Evolutionary conservation across 371 early-diverging fungal genomes (phyloP), one percentile per base, ranked within the genome.

Genomic region (Mucor irregularis): DNA sequence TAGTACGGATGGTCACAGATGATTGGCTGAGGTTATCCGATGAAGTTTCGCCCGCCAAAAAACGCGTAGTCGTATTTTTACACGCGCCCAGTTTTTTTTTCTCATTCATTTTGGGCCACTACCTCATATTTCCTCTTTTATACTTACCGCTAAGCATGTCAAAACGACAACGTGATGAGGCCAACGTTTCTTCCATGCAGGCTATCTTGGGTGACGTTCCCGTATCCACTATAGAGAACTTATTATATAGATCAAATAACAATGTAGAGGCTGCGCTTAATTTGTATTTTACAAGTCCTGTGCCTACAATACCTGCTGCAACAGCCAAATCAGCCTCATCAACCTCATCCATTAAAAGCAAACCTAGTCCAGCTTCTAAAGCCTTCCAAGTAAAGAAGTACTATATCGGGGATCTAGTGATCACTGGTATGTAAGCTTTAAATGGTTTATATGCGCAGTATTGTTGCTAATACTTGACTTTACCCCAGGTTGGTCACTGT

Each of bases 401-500:
- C 44, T 71, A 69, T 60, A 62, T 75, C 61, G 76, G 76, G 19
- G 76, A 75, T 30, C 17, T 69, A 4, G 66, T 71, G 0, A 42
- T 65, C 0, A 57, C 66, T 29, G 76, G 76, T 69, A 22, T 16
- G 21, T 38, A 4, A 2, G 4, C 13, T 9, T 24, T 42, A 16
- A n/a, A 29, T 1, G n/a, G 16, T n/a, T n/a, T 42, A 4, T 22
- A 25, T 4, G 25, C 3, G 5, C 10, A n/a, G n/a, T n/a, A n/a
- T 24, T 13, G 2, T 39, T 38, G 49, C 39, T 25, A 16, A 46
- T 21, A 29, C 22, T 21, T 28, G 37, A 31, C 26, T 42, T 16
- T 24, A 42, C 3, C 22, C 3, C 35, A 76, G 78, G 67, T 7
- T 78, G 74, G 74, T 71, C 78, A 0, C 60, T 61, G 9, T 47